Evolutionary conservation across 345 rosid species (phyloP).

Genomic region (Rhodamnia argentea): DNA sequence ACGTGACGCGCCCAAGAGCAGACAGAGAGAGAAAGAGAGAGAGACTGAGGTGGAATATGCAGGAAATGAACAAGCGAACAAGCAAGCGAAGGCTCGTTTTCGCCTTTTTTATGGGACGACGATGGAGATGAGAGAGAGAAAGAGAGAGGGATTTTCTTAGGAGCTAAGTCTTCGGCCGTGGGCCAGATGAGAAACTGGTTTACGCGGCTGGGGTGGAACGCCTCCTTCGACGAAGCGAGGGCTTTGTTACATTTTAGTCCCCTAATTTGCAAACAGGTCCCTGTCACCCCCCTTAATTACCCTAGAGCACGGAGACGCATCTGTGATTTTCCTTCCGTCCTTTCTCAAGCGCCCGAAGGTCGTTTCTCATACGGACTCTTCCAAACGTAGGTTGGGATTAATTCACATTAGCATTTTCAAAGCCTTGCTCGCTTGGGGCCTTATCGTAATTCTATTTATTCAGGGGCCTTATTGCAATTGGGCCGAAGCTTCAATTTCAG

Average conservation of each 20-base stretch:
- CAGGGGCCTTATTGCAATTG: too few species aligned
- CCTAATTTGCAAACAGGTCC: background rate
- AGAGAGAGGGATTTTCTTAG: background rate
- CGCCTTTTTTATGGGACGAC: background rate
- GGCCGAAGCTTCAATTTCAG: too few species aligned
- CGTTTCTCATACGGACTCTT: background rate
- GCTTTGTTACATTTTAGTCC: background rate
- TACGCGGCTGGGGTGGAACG: background rate
- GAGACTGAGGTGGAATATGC: background rate
- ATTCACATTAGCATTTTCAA: background rate
- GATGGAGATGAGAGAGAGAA: background rate
- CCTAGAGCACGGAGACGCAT: background rate
- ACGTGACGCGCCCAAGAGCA: background rate
- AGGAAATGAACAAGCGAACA: background rate
- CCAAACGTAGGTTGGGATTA: background rate
- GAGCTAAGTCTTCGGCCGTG: background rate
- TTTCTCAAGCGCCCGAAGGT: background rate
- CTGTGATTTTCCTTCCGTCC: background rate
- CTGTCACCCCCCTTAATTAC: background rate
- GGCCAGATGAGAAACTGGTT: background rate
- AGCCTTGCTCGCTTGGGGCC: background rate
- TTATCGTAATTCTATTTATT: background rate
- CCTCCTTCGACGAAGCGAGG: background rate
- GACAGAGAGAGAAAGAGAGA: background rate
- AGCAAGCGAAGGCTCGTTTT: background rate